Evolutionary conservation across 1,284 basidiomycete species (phyloP), one percentile per base, ranked within the genome.

Genomic region (Lentinula novae-zelandiae): DNA sequence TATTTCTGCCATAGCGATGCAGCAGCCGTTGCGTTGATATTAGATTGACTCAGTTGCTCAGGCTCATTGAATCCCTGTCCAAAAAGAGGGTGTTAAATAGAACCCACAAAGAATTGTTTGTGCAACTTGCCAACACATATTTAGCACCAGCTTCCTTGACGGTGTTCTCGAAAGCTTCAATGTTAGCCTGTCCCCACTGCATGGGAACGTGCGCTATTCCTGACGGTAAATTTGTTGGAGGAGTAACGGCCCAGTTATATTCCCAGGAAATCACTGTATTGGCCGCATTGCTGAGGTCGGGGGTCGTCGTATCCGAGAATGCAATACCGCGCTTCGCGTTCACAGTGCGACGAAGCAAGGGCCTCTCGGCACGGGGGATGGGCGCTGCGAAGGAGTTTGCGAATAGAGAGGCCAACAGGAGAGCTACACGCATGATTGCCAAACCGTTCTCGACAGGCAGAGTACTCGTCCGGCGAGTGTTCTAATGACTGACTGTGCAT

Each of bases 21-120:
- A 50, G 62, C 62, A 1, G 55, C 40, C 9, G 20, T 39, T 27
- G 57, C 49, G 6, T 34, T 20, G 40, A 63, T 51, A 46, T 57
- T 49, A 8, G 62, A 15, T 57, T 63, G 62, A 4, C 46, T 57
- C n/a, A 44, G 4, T 4, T 39, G 36, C 15, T 63, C 57, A 27
- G 62, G 62, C 39, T 63, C 60, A 39, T 63, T 63, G 33, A 63
- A 63, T 17, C 60, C 56, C 62, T 63, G n/a, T 5, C 5, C 15
- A 5, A 55, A 49, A 15, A 17, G 17, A 33, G 27, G 31, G 33
- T 12, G 17, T 52, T 42, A 15, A 31, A 38, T 40, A 2, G 27
- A 42, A 15, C 22, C 20, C 17, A 42, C 36, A 22, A 46, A 54
- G 6, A n/a, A 36, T 58, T 3, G 39, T n/a, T 17, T 13, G 27